These are phyloP conservation scores for Lasiodiplodia gonubiensis DNA, from an alignment of 2,329 filamentous ascomycete species.

Conservation along the genomic window DNA sequence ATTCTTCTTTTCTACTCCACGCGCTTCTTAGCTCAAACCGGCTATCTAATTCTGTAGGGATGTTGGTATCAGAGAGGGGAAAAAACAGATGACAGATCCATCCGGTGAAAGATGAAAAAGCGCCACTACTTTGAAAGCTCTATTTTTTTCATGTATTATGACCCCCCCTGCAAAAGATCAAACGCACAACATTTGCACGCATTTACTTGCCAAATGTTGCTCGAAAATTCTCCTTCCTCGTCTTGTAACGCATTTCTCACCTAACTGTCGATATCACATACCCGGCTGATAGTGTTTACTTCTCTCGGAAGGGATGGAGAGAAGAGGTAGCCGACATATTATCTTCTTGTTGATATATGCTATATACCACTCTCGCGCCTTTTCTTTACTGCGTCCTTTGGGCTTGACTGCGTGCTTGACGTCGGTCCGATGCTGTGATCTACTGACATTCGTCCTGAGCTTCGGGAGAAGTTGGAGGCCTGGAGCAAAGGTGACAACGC, in stretches of 20 bases:
- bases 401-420: neutral
- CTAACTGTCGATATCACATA: slow-evolving; percentile 15
- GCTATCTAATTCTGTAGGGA: neutral
- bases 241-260: neutral
- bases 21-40: neutral
- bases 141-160: slow-evolving; percentile 16
- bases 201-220: neutral
- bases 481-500: too few species aligned
- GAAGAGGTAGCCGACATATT: neutral
- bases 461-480: too few species aligned
- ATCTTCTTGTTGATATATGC: slow-evolving; percentile 24
- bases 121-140: neutral
- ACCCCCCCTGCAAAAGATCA: neutral
- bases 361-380: slow-evolving; percentile 13
- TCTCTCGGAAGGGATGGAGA: neutral
- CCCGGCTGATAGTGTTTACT: neutral
- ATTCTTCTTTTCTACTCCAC: neutral
- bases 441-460: too few species aligned
- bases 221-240: neutral
- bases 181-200: neutral
- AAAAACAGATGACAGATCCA: neutral
- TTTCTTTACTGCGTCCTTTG: neutral
- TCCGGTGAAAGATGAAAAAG: slow-evolving; percentile 1
- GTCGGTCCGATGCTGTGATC: neutral
- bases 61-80: neutral